Percentiles rank a stretch among this genome's conserved stretches.
Evolutionary conservation across 1,284 basidiomycete genomes (phyloP).

Genomic region (Chalciporus piperatoides): DNA sequence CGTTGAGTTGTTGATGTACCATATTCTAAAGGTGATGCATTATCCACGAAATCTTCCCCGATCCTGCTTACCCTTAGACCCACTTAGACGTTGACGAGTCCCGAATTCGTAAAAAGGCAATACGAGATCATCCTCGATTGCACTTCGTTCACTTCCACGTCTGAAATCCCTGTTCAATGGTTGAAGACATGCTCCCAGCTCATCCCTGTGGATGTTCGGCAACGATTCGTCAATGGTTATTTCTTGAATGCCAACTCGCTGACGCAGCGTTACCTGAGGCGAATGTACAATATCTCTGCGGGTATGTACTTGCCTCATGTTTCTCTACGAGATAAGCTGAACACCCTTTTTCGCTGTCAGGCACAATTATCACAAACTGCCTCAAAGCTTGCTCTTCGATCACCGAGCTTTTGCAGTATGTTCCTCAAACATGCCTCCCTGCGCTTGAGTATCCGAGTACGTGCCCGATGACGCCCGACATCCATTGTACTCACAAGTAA

Average conservation of each 20-base stretch:
- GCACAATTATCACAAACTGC: constrained; percentile 50
- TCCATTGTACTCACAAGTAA: constrained; percentile 10
- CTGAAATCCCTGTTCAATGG: constrained; percentile 81
- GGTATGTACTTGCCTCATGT: constrained; percentile 42
- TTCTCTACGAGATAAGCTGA: not conserved
- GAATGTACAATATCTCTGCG: constrained; percentile 70
- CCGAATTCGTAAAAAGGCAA: constrained; percentile 43
- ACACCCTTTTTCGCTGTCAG: constrained; percentile 34
- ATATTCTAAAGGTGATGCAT: constrained; percentile 66
- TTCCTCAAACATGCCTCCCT: constrained; percentile 48
- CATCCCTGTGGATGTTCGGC: constrained; percentile 65
- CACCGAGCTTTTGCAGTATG: constrained; percentile 51
- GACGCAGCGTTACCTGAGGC: constrained; percentile 70
- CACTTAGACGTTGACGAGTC: constrained; percentile 39
- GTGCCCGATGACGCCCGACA: constrained; percentile 13
- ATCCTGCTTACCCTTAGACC: constrained; percentile 6
- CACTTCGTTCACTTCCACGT: constrained; percentile 73
- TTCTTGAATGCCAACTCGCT: constrained; percentile 79
- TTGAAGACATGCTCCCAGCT: constrained; percentile 77
- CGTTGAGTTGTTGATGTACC: constrained; percentile 80
- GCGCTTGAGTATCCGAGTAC: constrained; percentile 55
- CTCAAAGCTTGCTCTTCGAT: constrained; percentile 59
- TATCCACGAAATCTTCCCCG: not conserved
- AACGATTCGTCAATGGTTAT: constrained; percentile 55
- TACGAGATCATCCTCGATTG: constrained; percentile 83